A percentile compares a stretch with the other conserved stretches of the same genome.
These are phyloP conservation scores for Acorus gramineus DNA, from an alignment of 106 monocot species.

Conservation along the genomic window DNA sequence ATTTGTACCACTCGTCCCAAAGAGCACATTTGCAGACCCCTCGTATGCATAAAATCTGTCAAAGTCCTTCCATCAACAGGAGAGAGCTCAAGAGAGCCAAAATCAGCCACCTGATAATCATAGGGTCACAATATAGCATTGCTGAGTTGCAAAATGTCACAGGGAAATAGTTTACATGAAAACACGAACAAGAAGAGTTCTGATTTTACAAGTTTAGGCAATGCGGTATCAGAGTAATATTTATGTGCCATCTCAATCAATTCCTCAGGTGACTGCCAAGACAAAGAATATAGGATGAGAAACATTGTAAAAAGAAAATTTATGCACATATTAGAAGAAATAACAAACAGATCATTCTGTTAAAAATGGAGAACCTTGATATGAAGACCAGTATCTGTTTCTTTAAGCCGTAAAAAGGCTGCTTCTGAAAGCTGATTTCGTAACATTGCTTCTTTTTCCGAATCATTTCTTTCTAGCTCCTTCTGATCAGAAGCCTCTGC, in stretches of 20 bases:
- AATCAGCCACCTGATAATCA: constrained; percentile 74
- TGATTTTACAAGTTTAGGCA: constrained; percentile 73
- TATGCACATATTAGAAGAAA: not conserved
- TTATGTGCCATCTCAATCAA: constrained; percentile 83
- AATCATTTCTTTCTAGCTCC: constrained; percentile 8
- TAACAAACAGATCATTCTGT: not conserved
- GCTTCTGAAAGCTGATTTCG: constrained; percentile 62
- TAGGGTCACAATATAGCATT: not conserved
- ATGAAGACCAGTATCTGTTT: constrained; percentile 86
- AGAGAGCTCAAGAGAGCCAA: constrained; percentile 92
- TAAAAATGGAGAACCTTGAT: constrained; percentile 39
- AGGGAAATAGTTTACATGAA: not conserved
- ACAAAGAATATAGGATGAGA: not conserved
- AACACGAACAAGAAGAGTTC: not conserved
- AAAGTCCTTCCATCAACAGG: constrained; percentile 97
- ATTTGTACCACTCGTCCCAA: constrained; percentile 67
- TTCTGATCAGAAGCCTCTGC: constrained; percentile 12
- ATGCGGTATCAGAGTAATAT: constrained; percentile 74
- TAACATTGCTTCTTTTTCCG: constrained; percentile 40
- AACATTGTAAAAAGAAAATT: not conserved
- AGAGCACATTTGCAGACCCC: constrained; percentile 89
- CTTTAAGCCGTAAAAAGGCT: constrained; percentile 62
- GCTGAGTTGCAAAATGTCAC: not conserved
- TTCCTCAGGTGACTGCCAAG: constrained; percentile 69
- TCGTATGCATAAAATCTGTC: constrained; percentile 97